Evolutionary conservation across 257 asterid genomes (phyloP).

Genomic region (Pogostemon cablin): DNA sequence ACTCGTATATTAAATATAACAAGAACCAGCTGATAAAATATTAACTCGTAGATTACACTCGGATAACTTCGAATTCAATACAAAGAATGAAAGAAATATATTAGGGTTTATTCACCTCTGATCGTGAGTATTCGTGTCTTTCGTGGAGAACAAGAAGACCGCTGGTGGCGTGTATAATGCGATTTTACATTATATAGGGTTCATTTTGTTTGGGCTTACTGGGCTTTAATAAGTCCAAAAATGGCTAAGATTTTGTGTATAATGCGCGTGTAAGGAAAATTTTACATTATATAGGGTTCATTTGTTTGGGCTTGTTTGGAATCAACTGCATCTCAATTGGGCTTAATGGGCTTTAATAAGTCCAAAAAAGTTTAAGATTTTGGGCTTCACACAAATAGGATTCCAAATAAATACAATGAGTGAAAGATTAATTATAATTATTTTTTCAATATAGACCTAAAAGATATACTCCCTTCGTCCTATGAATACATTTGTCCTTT

Average conservation of each 20-base stretch:
- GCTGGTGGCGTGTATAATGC: conserved; percentile 6
- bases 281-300: too few relatives aligned
- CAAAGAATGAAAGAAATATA: background rate
- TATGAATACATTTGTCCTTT: too few relatives aligned
- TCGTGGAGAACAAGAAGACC: conserved; percentile 19
- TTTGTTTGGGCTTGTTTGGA: too few relatives aligned
- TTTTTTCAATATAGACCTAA: too few relatives aligned
- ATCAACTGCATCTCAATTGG: background rate
- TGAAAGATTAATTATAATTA: too few relatives aligned
- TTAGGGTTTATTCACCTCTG: conserved; percentile 11
- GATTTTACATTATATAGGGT: background rate
- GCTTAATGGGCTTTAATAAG: conserved; percentile 6
- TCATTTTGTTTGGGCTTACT: conserved; percentile 11
- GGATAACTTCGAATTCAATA: background rate
- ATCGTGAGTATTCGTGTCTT: conserved; percentile 2
- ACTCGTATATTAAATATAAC: too few relatives aligned
- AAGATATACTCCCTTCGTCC: too few relatives aligned
- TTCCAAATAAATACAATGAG: too few relatives aligned
- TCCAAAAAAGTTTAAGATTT: too few relatives aligned
- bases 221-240: background rate
- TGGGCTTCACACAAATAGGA: too few relatives aligned
- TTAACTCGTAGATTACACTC: background rate
- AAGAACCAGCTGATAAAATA: background rate
- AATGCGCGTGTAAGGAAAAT: too few relatives aligned
- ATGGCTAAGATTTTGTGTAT: background rate